Evolutionary conservation across 768 basidiomycete genomes (phyloP).

Genomic region (Amanita molliuscula): DNA sequence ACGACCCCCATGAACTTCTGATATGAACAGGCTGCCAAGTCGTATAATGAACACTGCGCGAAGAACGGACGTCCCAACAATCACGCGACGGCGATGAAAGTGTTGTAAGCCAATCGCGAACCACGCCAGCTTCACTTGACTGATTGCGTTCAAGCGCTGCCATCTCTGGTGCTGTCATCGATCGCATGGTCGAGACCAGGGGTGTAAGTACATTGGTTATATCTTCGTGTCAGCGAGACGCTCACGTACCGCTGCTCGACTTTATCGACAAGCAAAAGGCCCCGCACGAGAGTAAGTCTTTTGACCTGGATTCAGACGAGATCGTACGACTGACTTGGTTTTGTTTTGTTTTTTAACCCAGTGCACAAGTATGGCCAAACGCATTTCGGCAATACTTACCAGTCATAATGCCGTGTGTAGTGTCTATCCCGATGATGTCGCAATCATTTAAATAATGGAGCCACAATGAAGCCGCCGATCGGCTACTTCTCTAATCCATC

Average conservation of each 20-base stretch:
- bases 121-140: neutral
- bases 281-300: slow-evolving; percentile 12
- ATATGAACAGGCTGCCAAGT: slow-evolving; percentile 57
- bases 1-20: too few species aligned
- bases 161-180: slow-evolving; percentile 43
- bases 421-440: too few species aligned
- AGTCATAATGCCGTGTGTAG: too few species aligned
- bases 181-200: slow-evolving; percentile 46
- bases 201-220: slow-evolving; percentile 18
- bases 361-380: neutral
- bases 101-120: slow-evolving; percentile 22
- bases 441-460: too few species aligned
- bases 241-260: slow-evolving; percentile 11
- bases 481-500: too few species aligned
- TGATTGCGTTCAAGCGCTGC: slow-evolving; percentile 31
- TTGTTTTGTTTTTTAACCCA: neutral
- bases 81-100: slow-evolving; percentile 51
- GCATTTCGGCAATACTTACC: neutral
- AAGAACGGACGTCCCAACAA: slow-evolving; percentile 35
- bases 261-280: slow-evolving; percentile 15
- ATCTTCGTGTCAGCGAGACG: neutral
- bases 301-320: neutral
- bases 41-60: slow-evolving; percentile 44
- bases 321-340: neutral
- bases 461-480: too few species aligned